Evolutionary conservation across 331 rosid genomes (phyloP).

Genomic region (Arachis monticola): DNA sequence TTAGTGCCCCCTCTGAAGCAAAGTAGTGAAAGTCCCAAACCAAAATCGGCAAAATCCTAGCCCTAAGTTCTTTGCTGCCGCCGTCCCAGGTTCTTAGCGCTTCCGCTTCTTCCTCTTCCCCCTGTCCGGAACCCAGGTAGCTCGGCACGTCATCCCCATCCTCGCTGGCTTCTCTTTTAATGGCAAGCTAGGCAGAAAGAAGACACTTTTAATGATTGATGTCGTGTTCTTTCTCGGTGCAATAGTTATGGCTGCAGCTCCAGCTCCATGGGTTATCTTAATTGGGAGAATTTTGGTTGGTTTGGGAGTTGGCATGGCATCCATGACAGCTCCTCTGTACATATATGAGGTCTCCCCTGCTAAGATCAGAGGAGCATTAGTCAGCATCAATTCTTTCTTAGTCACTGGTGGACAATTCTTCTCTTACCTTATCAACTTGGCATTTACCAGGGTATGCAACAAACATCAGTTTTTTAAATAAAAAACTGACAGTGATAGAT

Average conservation of each 20-base stretch:
- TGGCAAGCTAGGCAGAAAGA: slow-evolving; percentile 71
- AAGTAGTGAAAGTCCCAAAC: too few relatives aligned
- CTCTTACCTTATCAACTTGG: slow-evolving; percentile 49
- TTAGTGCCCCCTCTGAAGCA: too few relatives aligned
- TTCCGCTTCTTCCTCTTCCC: too few relatives aligned
- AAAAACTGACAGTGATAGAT: not conserved
- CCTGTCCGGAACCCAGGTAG: too few relatives aligned
- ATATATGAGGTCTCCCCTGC: slow-evolving; percentile 85
- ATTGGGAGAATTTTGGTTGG: slow-evolving; percentile 78
- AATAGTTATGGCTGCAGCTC: slow-evolving; percentile 67
- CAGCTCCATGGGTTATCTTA: slow-evolving; percentile 68
- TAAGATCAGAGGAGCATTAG: slow-evolving; percentile 51
- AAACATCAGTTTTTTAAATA: too few relatives aligned
- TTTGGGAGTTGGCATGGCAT: slow-evolving; percentile 91
- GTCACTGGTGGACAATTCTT: slow-evolving; percentile 42
- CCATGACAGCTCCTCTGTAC: slow-evolving; percentile 89
- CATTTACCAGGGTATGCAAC: slow-evolving; percentile 60
- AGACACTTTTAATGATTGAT: slow-evolving; percentile 65
- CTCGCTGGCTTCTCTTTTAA: slow-evolving; percentile 13
- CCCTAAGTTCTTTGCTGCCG: too few relatives aligned
- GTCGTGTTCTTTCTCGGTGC: slow-evolving; percentile 65
- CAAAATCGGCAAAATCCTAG: too few relatives aligned
- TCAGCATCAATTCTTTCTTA: slow-evolving; percentile 36
- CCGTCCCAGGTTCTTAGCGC: too few relatives aligned
- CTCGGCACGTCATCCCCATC: too few relatives aligned